Conservation (phyloP, 495 filamentous ascomycete genomes). For the Pyrenopolyporus hunteri region DNA sequence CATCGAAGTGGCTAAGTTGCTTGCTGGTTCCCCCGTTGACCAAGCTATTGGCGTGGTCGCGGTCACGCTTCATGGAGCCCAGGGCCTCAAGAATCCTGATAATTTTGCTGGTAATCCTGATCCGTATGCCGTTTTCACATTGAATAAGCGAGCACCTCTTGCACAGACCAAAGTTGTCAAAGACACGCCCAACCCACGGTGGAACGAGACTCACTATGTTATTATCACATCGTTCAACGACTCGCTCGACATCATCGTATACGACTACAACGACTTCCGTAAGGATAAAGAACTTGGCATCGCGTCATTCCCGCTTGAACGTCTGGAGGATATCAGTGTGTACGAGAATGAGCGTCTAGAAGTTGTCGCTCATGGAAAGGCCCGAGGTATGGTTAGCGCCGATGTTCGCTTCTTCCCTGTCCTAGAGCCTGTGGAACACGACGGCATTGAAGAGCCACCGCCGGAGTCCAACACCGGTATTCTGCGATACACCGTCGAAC, state of each 20-base stretch:
- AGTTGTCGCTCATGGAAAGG: conserved; percentile 81
- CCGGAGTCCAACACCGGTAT: conserved; percentile 95
- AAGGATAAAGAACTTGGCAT: conserved; percentile 96
- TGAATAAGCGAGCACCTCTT: conserved; percentile 80
- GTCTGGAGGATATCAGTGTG: conserved; percentile 73
- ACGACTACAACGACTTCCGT: conserved; percentile 92
- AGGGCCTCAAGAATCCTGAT: conserved; percentile 92
- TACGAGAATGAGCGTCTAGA: conserved; percentile 86
- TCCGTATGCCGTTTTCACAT: conserved; percentile 85
- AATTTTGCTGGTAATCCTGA: conserved; percentile 93
- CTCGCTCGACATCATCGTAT: conserved; percentile 78
- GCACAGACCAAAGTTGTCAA: conserved; percentile 88
- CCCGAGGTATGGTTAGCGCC: conserved; percentile 75
- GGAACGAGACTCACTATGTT: conserved; percentile 96
- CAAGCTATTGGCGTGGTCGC: conserved; percentile 94
- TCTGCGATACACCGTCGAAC: conserved; percentile 87
- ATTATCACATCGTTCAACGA: conserved; percentile 91
- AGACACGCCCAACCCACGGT: conserved; percentile 84
- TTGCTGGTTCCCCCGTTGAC: conserved; percentile 92
- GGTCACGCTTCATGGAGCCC: conserved; percentile 86
- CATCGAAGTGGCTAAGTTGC: conserved; percentile 97
- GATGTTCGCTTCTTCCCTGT: conserved; percentile 97
- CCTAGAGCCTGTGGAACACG: conserved; percentile 70
- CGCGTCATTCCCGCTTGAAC: conserved; percentile 82
- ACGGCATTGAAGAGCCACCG: conserved; percentile 76